phyloP scores from a whole-genome alignment of 805 yeast species.

The Yamadazyma sp. region DNA sequence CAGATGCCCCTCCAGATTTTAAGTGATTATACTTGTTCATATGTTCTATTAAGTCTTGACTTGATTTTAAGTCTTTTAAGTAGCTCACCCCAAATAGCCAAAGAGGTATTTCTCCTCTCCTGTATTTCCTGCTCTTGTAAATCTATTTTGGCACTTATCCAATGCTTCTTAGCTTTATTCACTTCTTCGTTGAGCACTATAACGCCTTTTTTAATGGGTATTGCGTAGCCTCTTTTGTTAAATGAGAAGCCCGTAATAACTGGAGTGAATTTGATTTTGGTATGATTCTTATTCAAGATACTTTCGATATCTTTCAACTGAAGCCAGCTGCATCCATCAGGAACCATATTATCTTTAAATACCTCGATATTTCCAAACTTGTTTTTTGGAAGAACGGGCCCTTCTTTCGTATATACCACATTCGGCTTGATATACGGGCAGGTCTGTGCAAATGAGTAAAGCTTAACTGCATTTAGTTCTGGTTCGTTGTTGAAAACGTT shows the following conservation, averaged over 20 bases:
- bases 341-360: conserved; percentile 28
- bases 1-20: conserved; percentile 35
- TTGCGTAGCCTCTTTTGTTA: conserved; percentile 23
- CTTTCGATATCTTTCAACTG: conserved; percentile 21
- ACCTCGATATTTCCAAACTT: conserved; percentile 34
- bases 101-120: conserved; percentile 6
- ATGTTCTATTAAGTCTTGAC: conserved; percentile 13
- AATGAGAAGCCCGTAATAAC: conserved; percentile 33
- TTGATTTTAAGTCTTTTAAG: conserved; percentile 20
- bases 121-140: conserved; percentile 7
- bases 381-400: conserved; percentile 24
- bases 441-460: conserved; percentile 31
- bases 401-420: conserved; percentile 10
- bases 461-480: conserved; percentile 20
- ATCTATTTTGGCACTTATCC: conserved; percentile 24
- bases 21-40: conserved; percentile 19
- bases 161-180: conserved; percentile 21
- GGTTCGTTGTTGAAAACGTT: conserved; percentile 20
- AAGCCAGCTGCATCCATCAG: conserved; percentile 31
- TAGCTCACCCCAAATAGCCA: conserved; percentile 17
- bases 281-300: conserved; percentile 17
- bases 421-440: conserved; percentile 21
- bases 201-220: conserved; percentile 30
- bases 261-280: conserved; percentile 25
- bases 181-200: conserved; percentile 21